Evolutionary conservation across 192 early-diverging fungal species (phyloP).

Genomic region (Coemansia sp.): DNA sequence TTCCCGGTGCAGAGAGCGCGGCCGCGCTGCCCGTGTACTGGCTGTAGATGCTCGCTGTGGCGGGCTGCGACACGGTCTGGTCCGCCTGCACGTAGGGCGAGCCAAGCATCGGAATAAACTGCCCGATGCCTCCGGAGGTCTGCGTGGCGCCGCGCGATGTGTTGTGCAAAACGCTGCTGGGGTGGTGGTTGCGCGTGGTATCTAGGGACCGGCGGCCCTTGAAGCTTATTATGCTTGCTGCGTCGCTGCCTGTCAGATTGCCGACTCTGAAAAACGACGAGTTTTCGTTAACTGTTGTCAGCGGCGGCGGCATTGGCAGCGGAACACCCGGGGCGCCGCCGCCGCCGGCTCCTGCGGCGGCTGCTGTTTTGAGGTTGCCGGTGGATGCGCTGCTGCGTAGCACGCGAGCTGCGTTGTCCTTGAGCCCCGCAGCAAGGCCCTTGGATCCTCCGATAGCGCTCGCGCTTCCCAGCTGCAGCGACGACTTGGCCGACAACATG

Average conservation of each 20-base stretch:
- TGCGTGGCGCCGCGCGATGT: slow-evolving; percentile 20
- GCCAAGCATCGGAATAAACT: slow-evolving; percentile 13
- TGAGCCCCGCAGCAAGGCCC: slow-evolving; percentile 46
- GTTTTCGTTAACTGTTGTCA: slow-evolving; percentile 15
- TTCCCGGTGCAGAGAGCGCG: neutral
- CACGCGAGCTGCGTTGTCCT: slow-evolving; percentile 44
- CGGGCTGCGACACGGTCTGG: neutral
- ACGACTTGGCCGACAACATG: neutral
- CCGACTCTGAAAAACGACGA: neutral
- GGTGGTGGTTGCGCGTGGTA: slow-evolving; percentile 22
- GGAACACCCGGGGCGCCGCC: neutral
- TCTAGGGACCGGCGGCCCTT: slow-evolving; percentile 39
- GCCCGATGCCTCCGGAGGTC: neutral
- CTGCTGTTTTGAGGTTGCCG: slow-evolving; percentile 32
- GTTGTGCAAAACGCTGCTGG: slow-evolving; percentile 8
- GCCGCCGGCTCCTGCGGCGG: neutral
- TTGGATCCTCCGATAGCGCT: slow-evolving; percentile 18
- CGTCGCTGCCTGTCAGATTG: neutral
- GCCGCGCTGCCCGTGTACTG: neutral
- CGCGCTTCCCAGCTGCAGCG: slow-evolving; percentile 8
- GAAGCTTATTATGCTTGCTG: slow-evolving; percentile 2
- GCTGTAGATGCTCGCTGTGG: slow-evolving; percentile 13
- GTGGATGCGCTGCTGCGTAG: slow-evolving; percentile 49
- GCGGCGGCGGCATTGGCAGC: neutral
- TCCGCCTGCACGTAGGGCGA: slow-evolving; percentile 38